A percentile compares a stretch with the other conserved stretches of the same genome.
These are phyloP conservation scores for Zoysia pacifica DNA, from an alignment of 176 grass and related monocot genomes.

Conservation along the genomic window DNA sequence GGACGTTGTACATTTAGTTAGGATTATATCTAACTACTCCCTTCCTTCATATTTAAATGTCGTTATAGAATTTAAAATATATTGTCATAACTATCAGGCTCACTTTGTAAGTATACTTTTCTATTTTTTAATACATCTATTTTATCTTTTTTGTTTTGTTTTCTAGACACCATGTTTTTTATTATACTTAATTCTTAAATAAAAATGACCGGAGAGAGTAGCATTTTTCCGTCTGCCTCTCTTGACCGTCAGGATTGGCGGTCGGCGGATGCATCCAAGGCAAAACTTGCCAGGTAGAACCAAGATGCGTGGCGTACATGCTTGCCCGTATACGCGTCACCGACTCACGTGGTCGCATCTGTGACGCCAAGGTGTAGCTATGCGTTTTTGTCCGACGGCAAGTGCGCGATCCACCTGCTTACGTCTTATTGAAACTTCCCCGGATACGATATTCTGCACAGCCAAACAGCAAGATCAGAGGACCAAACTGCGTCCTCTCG, in stretches of 20 bases:
- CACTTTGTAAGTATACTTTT: too few species aligned
- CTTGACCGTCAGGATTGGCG: not conserved
- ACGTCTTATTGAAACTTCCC: not conserved
- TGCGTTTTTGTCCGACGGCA: slow-evolving; percentile 13
- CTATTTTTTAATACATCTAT: too few species aligned
- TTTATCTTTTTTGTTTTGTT: too few species aligned
- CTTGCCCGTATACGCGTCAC: slow-evolving; percentile 10
- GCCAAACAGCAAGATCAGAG: not conserved
- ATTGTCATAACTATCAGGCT: too few species aligned
- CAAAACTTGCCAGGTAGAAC: slow-evolving; percentile 13
- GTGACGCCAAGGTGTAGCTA: slow-evolving; percentile 14
- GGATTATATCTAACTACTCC: not conserved
- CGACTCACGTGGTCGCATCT: not conserved
- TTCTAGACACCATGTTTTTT: too few species aligned
- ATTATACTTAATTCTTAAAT: too few species aligned
- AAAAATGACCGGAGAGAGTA: too few species aligned
- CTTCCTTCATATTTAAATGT: too few species aligned
- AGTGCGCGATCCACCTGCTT: too few species aligned
- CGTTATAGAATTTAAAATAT: too few species aligned
- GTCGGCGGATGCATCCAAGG: slow-evolving; percentile 10
- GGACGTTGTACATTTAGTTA: not conserved
- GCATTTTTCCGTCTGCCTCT: not conserved
- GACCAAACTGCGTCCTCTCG: not conserved
- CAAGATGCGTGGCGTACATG: slow-evolving; percentile 20
- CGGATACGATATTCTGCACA: not conserved